phyloP scores from a whole-genome alignment of 2,329 filamentous ascomycete genomes.

The Xylaria sp. region DNA sequence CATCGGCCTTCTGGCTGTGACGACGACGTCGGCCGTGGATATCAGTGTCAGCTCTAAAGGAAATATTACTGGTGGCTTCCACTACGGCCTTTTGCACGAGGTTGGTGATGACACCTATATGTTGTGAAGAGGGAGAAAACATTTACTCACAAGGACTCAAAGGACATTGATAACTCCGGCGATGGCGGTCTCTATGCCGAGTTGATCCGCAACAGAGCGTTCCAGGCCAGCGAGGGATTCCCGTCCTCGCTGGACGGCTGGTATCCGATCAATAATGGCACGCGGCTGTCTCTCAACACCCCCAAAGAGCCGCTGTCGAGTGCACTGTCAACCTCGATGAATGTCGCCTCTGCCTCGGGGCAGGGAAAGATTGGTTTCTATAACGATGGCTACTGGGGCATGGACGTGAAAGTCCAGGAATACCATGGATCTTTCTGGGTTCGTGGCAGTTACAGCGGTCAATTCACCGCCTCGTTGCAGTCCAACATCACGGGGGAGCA shows the following conservation, averaged over 20 bases:
- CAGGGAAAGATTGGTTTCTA: constrained; percentile 51
- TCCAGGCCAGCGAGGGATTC: constrained; percentile 59
- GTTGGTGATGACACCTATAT: constrained; percentile 32
- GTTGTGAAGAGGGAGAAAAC: not conserved
- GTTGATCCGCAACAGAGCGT: constrained; percentile 72
- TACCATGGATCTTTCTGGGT: constrained; percentile 61
- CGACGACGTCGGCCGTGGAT: constrained; percentile 40
- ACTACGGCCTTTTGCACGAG: constrained; percentile 54
- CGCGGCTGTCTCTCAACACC: constrained; percentile 54
- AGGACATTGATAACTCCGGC: constrained; percentile 71
- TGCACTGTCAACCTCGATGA: constrained; percentile 58
- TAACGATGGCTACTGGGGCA: constrained; percentile 65
- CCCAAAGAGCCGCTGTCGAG: constrained; percentile 55
- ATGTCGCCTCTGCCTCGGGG: constrained; percentile 44
- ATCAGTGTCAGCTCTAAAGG: constrained; percentile 47
- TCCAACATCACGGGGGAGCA: constrained; percentile 52
- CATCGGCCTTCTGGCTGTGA: constrained; percentile 29
- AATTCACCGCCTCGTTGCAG: constrained; percentile 54
- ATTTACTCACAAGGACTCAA: constrained; percentile 32
- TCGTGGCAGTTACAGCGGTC: constrained; percentile 53
- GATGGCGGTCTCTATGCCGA: constrained; percentile 78
- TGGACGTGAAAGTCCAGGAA: constrained; percentile 53
- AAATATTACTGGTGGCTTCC: constrained; percentile 51
- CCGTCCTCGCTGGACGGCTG: constrained; percentile 54
- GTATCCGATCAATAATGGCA: constrained; percentile 50